Percentiles rank a stretch among this genome's conserved stretches.
Conservation (phyloP, 352 stramenopile species). For the Globisporangium yorkense region DNA sequence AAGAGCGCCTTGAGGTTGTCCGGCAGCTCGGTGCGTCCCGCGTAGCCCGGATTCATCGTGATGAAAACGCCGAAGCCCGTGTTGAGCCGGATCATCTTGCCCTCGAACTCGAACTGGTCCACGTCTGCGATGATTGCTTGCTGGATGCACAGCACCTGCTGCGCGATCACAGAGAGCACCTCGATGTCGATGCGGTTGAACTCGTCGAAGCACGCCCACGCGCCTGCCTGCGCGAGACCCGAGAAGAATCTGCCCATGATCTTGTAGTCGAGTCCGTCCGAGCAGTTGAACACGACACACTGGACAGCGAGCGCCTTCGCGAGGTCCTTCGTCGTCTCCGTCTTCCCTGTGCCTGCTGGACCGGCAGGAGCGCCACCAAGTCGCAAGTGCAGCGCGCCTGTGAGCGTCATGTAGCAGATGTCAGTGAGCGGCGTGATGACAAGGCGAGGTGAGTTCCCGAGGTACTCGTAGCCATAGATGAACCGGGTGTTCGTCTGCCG, state of each 20-base stretch:
- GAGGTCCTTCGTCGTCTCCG: constrained; percentile 93
- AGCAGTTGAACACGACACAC: constrained; percentile 96
- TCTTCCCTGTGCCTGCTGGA: constrained; percentile 93
- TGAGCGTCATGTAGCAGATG: constrained; percentile 94
- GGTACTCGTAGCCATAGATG: constrained; percentile 84
- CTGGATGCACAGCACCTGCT: constrained; percentile 94
- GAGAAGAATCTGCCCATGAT: constrained; percentile 97
- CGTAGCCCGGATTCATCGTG: constrained; percentile 94
- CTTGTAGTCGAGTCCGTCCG: constrained; percentile 94
- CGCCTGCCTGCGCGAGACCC: constrained; percentile 88
- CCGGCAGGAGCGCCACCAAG: constrained; percentile 90
- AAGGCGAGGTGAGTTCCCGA: constrained; percentile 75
- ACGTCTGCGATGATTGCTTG: constrained; percentile 89
- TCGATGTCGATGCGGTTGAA: constrained; percentile 97
- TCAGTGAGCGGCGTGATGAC: constrained; percentile 84
- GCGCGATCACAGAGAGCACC: constrained; percentile 93
- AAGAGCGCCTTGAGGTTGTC: constrained; percentile 95
- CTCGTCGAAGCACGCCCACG: constrained; percentile 95
- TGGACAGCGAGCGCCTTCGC: constrained; percentile 92
- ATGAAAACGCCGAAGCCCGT: constrained; percentile 93
- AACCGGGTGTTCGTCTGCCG: constrained; percentile 81
- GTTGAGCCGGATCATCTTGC: constrained; percentile 89
- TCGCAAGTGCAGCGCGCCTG: constrained; percentile 89
- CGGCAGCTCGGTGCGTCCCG: constrained; percentile 88
- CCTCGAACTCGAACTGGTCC: constrained; percentile 92